Conservation (phyloP, 73 alveolate species). For the Symbiodinium pilosum region DNA sequence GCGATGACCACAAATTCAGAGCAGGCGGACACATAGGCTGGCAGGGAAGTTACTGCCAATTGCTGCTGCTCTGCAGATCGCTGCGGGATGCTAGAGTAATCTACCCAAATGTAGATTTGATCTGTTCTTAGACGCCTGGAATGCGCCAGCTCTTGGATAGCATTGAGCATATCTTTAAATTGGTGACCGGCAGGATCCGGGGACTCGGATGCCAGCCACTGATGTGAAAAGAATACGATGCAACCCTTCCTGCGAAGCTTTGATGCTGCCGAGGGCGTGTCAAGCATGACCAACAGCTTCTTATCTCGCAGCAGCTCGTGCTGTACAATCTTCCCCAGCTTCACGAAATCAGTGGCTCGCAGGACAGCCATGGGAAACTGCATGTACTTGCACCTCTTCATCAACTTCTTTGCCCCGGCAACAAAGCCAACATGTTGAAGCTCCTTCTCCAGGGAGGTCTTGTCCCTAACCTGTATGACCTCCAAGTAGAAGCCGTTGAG, state of each 20-base stretch:
- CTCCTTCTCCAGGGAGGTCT: slow-evolving; percentile 15
- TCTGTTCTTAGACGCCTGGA: not conserved
- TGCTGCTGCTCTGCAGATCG: slow-evolving; percentile 48
- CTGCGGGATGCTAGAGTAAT: slow-evolving; percentile 40
- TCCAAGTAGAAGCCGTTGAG: slow-evolving; percentile 29
- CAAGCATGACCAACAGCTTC: slow-evolving; percentile 30
- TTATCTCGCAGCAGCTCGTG: slow-evolving; percentile 11
- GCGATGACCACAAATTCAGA: slow-evolving; percentile 36
- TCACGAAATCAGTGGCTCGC: slow-evolving; percentile 8
- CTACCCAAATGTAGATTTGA: slow-evolving; percentile 7
- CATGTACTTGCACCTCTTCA: slow-evolving; percentile 47
- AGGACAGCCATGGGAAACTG: slow-evolving; percentile 39
- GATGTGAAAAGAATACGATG: slow-evolving; percentile 55
- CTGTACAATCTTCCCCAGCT: slow-evolving; percentile 28
- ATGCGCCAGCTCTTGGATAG: slow-evolving; percentile 8
- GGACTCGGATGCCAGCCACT: slow-evolving; percentile 3
- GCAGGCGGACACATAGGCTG: slow-evolving; percentile 61
- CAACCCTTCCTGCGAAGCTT: slow-evolving; percentile 25
- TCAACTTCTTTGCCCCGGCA: not conserved
- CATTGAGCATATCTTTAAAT: slow-evolving; percentile 17
- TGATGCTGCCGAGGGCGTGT: slow-evolving; percentile 9
- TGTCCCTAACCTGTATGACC: slow-evolving; percentile 34
- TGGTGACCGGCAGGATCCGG: slow-evolving; percentile 46
- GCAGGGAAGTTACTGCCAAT: slow-evolving; percentile 37
- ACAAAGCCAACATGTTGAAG: not conserved